A percentile compares a stretch with the other conserved stretches of the same genome.
Evolutionary conservation across 345 rosid species (phyloP).

Genomic region (Hirschfeldia incana): DNA sequence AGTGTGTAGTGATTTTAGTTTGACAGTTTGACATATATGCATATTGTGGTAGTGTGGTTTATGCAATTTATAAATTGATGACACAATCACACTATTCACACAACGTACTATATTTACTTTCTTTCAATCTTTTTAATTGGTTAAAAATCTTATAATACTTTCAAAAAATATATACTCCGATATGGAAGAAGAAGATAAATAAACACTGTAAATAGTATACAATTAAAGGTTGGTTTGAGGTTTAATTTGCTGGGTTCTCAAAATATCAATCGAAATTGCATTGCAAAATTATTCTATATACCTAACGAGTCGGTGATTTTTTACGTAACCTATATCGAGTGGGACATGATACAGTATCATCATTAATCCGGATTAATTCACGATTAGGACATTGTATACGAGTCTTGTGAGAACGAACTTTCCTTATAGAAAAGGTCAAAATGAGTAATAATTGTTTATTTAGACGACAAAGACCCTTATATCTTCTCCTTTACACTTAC

Average conservation of each 20-base stretch:
- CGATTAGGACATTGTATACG: not conserved
- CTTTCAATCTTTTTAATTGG: not conserved
- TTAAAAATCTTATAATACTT: not conserved
- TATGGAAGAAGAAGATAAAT: not conserved
- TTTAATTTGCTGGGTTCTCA: not conserved
- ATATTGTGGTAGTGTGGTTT: too few relatives aligned
- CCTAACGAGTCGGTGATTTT: conserved; percentile 2
- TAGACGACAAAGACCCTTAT: not conserved
- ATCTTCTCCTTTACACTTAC: conserved; percentile 16
- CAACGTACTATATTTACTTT: not conserved
- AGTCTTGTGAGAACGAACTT: not conserved
- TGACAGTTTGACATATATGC: too few relatives aligned
- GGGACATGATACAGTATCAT: not conserved
- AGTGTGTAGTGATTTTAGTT: too few relatives aligned
- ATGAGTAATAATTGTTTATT: conserved; percentile 10
- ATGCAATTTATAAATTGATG: too few relatives aligned
- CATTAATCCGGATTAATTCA: not conserved
- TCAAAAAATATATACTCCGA: not conserved
- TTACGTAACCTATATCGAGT: not conserved
- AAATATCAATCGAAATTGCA: not conserved
- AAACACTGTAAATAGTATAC: not conserved
- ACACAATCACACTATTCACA: too few relatives aligned
- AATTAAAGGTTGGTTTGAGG: not conserved
- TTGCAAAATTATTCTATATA: not conserved
- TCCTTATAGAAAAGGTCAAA: not conserved